A percentile compares a stretch with the other conserved stretches of the same genome.
phyloP scores from a whole-genome alignment of 306 rosid species.

The Delonix regia region DNA sequence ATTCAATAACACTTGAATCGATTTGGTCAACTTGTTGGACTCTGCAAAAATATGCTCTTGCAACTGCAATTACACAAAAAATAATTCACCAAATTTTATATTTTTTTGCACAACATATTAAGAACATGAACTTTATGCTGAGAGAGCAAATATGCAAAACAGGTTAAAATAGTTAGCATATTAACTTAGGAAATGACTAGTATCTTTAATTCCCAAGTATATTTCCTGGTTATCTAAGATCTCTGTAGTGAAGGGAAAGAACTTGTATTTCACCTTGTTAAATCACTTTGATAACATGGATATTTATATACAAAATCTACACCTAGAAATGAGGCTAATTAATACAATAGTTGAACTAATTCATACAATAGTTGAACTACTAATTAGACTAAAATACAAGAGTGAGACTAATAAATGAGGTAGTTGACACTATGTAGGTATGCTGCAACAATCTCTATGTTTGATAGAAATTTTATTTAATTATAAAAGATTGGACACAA shows the following conservation, averaged over 20 bases:
- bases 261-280: too few species aligned
- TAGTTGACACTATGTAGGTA: too few species aligned
- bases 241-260: too few species aligned
- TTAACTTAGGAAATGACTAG: neutral
- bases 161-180: constrained; percentile 5
- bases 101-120: neutral
- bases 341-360: too few species aligned
- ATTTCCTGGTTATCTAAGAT: neutral
- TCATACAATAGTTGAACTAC: too few species aligned
- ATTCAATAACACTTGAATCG: constrained; percentile 83
- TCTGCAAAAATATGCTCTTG: constrained; percentile 73
- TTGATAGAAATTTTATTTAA: neutral
- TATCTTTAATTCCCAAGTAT: neutral
- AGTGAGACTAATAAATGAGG: too few species aligned
- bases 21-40: constrained; percentile 75
- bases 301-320: too few species aligned
- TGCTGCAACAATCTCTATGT: too few species aligned
- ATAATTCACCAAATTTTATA: constrained; percentile 26
- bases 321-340: too few species aligned
- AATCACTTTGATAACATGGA: too few species aligned
- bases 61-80: constrained; percentile 62
- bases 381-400: too few species aligned
- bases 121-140: neutral
- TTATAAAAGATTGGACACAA: neutral
- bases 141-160: neutral